Conservation (phyloP, 306 rosid species). For the Malus sieversii region DNA sequence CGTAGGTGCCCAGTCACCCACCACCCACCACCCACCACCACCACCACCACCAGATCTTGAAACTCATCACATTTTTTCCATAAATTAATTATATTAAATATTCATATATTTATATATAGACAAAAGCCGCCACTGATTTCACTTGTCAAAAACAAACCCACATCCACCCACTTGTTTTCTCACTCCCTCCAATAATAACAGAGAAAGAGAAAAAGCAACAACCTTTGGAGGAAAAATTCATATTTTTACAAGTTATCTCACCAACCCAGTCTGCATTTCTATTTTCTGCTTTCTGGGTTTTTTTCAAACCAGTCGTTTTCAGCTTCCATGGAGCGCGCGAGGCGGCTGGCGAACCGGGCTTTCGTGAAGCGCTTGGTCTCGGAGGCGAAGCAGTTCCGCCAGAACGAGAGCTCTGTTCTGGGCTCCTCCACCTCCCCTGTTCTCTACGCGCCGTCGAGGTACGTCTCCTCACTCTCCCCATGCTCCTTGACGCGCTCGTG, state of each 20-base stretch:
- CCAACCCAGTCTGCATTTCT: slow-evolving; percentile 9
- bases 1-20: slow-evolving; percentile 21
- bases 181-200: slow-evolving; percentile 17
- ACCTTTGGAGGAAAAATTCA: background rate
- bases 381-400: slow-evolving; percentile 59
- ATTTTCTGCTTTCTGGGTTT: background rate
- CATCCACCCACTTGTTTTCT: background rate
- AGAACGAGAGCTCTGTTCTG: slow-evolving; percentile 25
- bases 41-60: slow-evolving; percentile 34
- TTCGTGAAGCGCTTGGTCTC: slow-evolving; percentile 76
- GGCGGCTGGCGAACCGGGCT: slow-evolving; percentile 82
- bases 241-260: background rate
- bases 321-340: slow-evolving; percentile 79
- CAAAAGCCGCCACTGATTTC: slow-evolving; percentile 3
- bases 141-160: slow-evolving; percentile 8
- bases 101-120: background rate
- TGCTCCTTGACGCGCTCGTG: slow-evolving; percentile 31
- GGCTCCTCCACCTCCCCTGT: slow-evolving; percentile 42
- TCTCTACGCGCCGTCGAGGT: slow-evolving; percentile 52
- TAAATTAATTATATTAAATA: background rate
- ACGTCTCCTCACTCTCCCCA: slow-evolving; percentile 61
- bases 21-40: slow-evolving; percentile 54
- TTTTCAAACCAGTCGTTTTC: background rate
- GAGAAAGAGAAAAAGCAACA: background rate
- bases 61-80: slow-evolving; percentile 1